phyloP scores from a whole-genome alignment of 345 rosid species.

The Mercurialis annua region DNA sequence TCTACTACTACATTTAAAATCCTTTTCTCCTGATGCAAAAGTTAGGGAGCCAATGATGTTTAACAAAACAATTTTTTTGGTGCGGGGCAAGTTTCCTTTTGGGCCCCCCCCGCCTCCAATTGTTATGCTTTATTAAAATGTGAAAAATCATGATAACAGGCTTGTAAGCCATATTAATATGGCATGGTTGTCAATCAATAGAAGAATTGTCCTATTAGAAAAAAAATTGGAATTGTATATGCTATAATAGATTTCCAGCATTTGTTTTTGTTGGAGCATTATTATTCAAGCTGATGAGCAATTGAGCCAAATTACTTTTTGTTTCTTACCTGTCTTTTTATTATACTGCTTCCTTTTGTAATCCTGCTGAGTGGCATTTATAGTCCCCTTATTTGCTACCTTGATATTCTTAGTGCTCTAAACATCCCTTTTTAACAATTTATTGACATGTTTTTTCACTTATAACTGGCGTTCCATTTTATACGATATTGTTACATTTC shows the following conservation, averaged over 20 bases:
- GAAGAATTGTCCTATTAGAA: neutral
- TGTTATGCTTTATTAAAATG: neutral
- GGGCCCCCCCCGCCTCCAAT: too few species aligned
- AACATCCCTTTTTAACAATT: neutral
- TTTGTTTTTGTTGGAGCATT: neutral
- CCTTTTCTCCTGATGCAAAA: too few species aligned
- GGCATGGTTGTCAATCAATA: neutral
- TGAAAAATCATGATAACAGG: neutral
- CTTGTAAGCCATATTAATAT: neutral
- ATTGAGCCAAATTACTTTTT: neutral
- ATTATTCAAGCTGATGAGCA: neutral
- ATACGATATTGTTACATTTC: constrained; percentile 8
- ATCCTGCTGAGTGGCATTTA: neutral
- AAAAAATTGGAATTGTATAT: neutral
- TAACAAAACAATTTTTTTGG: too few species aligned
- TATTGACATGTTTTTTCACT: neutral
- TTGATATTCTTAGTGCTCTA: neutral
- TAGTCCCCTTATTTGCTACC: neutral
- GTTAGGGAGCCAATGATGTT: too few species aligned
- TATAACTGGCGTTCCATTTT: neutral
- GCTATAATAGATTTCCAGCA: neutral
- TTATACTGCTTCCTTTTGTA: neutral
- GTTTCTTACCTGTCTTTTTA: neutral
- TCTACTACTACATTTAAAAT: too few species aligned
- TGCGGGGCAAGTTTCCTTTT: too few species aligned